Evolutionary conservation across 371 early-diverging fungal species (phyloP), one percentile per base, ranked within the genome.

Genomic region (Batrachochytrium dendrobatidis): DNA sequence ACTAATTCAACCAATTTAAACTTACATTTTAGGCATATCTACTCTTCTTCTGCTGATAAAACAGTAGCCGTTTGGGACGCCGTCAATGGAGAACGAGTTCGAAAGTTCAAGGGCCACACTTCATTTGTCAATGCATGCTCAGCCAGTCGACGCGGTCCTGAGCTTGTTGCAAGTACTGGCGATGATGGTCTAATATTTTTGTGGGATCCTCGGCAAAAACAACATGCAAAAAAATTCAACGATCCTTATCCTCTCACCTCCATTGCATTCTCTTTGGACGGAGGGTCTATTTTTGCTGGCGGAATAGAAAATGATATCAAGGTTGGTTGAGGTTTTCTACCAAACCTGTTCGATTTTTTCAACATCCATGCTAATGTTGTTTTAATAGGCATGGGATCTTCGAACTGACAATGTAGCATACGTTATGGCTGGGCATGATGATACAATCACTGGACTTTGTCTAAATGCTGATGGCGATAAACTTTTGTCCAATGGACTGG

Each of bases 231-330:
- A 25, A 77, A 77, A 10, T 81, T 94, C 52, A 78, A 79, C 15
- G 80, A 86, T 39, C 79, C 81, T 46, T 86, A 78, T 53, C 91
- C 90, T 64, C 75, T 94, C 18, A 93, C 93, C 5, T 81, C 92
- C 1, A 81, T 86, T 3, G 81, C 77, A 10, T 91, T 87, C 50
- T 81, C 82, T 31, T 81, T 80, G 50, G 87, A 89, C n/a, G 93
- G 90, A 2, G 86, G 88, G 62, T 73, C 80, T 51, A 77, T 94
- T 0, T 95, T 85, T 68, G 70, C 88, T n/a, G 95, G 90, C 24
- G 87, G 91, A 12, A 71, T 95, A n/a, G 95, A 95, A 67, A 91
- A 92, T 69, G 79, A 79, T 30, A 89, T 97, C 61, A 86, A 81
- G 45, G 88, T 81, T 35, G 39, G 43, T 26, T 4, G 28, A 1